Evolutionary conservation across 169 alveolate species (phyloP).

Genomic region (Cryptosporidium tyzzeri): DNA sequence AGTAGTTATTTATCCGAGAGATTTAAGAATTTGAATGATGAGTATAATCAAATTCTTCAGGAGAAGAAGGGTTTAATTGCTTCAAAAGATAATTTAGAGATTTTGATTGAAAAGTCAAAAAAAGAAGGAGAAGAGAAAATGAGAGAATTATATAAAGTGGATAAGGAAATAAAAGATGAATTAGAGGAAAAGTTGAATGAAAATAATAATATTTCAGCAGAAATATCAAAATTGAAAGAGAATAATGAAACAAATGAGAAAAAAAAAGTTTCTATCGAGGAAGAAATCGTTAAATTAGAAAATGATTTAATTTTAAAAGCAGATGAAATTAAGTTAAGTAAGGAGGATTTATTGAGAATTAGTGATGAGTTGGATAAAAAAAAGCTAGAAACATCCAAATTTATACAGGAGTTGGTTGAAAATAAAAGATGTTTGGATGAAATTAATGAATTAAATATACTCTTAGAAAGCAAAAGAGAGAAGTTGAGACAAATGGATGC

Average conservation of each 20-base stretch:
- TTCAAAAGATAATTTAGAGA: constrained; percentile 54
- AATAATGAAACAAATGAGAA: constrained; percentile 35
- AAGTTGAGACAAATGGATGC: constrained; percentile 9
- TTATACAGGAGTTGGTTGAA: constrained; percentile 28
- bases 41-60: constrained; percentile 24
- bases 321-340: constrained; percentile 41
- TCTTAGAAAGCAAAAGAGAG: neutral
- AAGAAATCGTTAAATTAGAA: constrained; percentile 30
- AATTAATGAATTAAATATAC: constrained; percentile 11
- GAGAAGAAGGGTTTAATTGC: constrained; percentile 31
- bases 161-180: constrained; percentile 37
- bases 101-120: constrained; percentile 44
- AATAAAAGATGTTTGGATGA: neutral
- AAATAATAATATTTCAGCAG: neutral
- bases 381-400: constrained; percentile 22
- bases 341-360: constrained; percentile 7
- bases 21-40: constrained; percentile 28
- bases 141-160: constrained; percentile 17
- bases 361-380: constrained; percentile 48
- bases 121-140: constrained; percentile 68
- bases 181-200: constrained; percentile 21
- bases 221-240: neutral
- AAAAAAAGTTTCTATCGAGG: neutral
- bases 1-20: constrained; percentile 28
- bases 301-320: neutral